Percentiles rank a stretch among this genome's conserved stretches.
These are phyloP conservation scores for Nothophaeocryptopus gaeumannii DNA, from an alignment of 2,329 filamentous ascomycete species.

Conservation along the genomic window DNA sequence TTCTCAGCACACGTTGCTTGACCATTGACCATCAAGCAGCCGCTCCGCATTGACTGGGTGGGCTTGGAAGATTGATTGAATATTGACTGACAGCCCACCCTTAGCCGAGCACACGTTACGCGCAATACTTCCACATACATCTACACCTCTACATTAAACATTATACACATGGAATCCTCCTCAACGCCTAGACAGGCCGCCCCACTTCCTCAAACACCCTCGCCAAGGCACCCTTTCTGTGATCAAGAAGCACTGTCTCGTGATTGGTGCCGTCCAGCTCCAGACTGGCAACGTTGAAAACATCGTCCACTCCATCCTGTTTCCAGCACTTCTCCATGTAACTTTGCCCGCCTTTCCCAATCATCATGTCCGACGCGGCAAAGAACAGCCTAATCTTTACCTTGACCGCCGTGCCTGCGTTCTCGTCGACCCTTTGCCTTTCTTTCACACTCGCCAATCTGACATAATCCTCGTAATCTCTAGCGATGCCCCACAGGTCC, in stretches of 20 bases:
- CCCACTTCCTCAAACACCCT: slow-evolving; percentile 23
- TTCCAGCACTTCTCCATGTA: slow-evolving; percentile 47
- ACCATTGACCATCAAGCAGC: no score
- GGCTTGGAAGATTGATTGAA: no score
- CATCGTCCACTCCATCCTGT: slow-evolving; percentile 26
- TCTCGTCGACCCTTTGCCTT: slow-evolving; percentile 10
- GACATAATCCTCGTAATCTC: slow-evolving; percentile 36
- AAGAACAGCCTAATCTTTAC: slow-evolving; percentile 37
- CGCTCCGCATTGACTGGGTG: no score
- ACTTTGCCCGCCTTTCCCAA: slow-evolving; percentile 40
- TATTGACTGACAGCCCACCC: no score
- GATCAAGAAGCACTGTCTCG: slow-evolving; percentile 34
- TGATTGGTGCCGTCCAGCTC: slow-evolving; percentile 40
- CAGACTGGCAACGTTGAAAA: slow-evolving; percentile 36
- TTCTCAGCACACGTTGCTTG: no score
- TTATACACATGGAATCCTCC: no score
- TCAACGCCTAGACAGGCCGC: not conserved
- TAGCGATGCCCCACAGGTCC: slow-evolving; percentile 35
- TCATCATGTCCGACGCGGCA: slow-evolving; percentile 43
- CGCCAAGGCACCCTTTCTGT: slow-evolving; percentile 25
- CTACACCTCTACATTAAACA: no score
- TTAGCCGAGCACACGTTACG: no score
- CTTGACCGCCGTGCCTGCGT: not conserved
- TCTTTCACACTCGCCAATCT: slow-evolving; percentile 20
- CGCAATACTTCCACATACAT: no score